A percentile compares a stretch with the other conserved stretches of the same genome.
phyloP scores from a whole-genome alignment of 2,329 filamentous ascomycete species.

The Proliferodiscus dingleyae region DNA sequence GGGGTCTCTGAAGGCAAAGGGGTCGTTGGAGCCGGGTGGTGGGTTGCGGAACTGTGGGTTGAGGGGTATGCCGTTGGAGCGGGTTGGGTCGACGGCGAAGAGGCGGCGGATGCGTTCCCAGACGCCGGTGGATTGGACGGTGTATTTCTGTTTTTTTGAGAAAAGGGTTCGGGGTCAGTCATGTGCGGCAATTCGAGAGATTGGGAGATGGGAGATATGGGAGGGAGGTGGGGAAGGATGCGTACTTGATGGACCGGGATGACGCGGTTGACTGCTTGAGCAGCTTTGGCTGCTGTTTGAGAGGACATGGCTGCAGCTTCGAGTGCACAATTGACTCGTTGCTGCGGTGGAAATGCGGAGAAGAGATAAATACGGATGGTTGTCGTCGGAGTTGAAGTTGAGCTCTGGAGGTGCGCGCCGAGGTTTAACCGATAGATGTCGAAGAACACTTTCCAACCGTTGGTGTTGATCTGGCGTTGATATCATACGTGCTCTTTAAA shows the following conservation, averaged over 20 bases:
- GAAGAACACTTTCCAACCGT: neutral
- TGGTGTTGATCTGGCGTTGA: too few relatives aligned
- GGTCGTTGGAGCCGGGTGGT: slow-evolving; percentile 67
- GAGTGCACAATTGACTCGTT: slow-evolving; percentile 23
- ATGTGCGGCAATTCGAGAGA: too few relatives aligned
- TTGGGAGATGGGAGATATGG: neutral
- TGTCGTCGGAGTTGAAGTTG: slow-evolving; percentile 11
- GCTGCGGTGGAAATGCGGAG: slow-evolving; percentile 6
- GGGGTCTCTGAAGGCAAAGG: slow-evolving; percentile 71
- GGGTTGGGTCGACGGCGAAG: slow-evolving; percentile 77
- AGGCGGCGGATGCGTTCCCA: slow-evolving; percentile 79
- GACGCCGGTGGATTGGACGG: slow-evolving; percentile 80
- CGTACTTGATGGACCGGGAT: slow-evolving; percentile 56
- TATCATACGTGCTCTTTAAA: too few relatives aligned
- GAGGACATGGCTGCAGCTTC: slow-evolving; percentile 40
- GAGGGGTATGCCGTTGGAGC: slow-evolving; percentile 86
- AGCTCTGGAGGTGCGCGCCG: slow-evolving; percentile 1
- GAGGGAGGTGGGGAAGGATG: slow-evolving; percentile 5
- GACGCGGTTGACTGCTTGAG: slow-evolving; percentile 50
- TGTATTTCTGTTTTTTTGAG: too few relatives aligned
- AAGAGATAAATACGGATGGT: neutral
- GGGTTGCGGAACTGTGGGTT: slow-evolving; percentile 92
- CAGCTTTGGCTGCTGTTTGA: slow-evolving; percentile 49
- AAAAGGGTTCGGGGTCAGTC: too few relatives aligned
- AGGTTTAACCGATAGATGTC: neutral